Percentiles rank a stretch among this genome's conserved stretches.
Conservation (phyloP, 1,284 basidiomycete genomes). For the Trichosporon ovoides region DNA sequence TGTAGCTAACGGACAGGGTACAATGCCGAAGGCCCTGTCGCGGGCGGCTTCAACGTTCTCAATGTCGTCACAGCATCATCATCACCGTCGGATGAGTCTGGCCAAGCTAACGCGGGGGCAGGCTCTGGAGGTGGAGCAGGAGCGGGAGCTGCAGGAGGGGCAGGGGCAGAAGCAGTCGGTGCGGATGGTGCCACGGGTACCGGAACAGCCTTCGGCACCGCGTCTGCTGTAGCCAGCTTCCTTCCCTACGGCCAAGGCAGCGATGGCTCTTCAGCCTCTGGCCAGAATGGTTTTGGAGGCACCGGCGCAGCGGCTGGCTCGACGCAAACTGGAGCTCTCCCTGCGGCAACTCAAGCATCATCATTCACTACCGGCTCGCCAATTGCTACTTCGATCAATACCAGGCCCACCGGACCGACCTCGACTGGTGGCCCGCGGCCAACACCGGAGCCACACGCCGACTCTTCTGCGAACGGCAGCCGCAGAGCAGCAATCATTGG, state of each 20-base stretch:
- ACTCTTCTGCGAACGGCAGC: neutral
- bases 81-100: no score
- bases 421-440: neutral
- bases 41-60: neutral
- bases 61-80: conserved; percentile 6
- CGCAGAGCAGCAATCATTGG: neutral
- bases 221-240: neutral
- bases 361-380: neutral
- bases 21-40: neutral
- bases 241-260: neutral
- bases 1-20: neutral
- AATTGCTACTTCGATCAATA: neutral
- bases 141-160: conserved; percentile 15
- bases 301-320: neutral
- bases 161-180: neutral
- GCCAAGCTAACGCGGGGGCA: no score
- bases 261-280: neutral
- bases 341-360: neutral
- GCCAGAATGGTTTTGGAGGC: neutral
- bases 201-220: neutral
- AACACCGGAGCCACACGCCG: no score
- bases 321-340: neutral
- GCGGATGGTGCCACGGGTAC: neutral
- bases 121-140: no score
- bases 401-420: neutral